Evolutionary conservation across 306 rosid genomes (phyloP).

Genomic region (Cicer pinnatifidum): DNA sequence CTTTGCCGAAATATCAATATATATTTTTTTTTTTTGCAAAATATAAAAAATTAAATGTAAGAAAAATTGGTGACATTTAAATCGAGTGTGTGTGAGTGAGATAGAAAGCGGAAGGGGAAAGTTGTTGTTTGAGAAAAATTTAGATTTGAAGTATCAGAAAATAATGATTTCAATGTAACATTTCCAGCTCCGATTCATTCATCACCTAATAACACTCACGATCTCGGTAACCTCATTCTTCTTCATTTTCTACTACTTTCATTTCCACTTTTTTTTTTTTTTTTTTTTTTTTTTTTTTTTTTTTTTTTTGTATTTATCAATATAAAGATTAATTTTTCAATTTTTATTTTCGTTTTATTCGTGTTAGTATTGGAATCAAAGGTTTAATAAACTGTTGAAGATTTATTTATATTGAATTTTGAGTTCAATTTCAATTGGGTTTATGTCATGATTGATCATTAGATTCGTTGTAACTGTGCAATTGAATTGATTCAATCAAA

Average conservation of each 20-base stretch:
- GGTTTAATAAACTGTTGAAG: neutral
- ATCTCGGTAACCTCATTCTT: constrained; percentile 44
- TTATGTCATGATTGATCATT: constrained; percentile 25
- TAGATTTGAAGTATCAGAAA: constrained; percentile 46
- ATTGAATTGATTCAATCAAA: constrained; percentile 28
- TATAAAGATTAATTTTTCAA: neutral
- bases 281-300: neutral
- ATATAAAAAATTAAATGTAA: constrained; percentile 25
- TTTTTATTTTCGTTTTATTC: constrained; percentile 25
- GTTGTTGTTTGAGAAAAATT: constrained; percentile 12
- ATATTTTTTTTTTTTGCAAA: no score
- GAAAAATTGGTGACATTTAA: neutral
- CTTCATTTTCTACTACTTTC: constrained; percentile 21
- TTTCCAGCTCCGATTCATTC: constrained; percentile 40
- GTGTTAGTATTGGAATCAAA: constrained; percentile 37
- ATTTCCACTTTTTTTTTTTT: neutral
- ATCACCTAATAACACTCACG: constrained; percentile 40
- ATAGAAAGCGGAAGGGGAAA: neutral
- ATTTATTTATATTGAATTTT: constrained; percentile 23
- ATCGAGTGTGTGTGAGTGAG: neutral
- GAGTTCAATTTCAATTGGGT: constrained; percentile 35
- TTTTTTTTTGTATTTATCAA: neutral
- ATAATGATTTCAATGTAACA: constrained; percentile 43
- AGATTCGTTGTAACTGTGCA: constrained; percentile 41
- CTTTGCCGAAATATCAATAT: no score